Evolutionary conservation across 2,329 filamentous ascomycete species (phyloP), one percentile per base, ranked within the genome.

Genomic region (Knufia petricola): DNA sequence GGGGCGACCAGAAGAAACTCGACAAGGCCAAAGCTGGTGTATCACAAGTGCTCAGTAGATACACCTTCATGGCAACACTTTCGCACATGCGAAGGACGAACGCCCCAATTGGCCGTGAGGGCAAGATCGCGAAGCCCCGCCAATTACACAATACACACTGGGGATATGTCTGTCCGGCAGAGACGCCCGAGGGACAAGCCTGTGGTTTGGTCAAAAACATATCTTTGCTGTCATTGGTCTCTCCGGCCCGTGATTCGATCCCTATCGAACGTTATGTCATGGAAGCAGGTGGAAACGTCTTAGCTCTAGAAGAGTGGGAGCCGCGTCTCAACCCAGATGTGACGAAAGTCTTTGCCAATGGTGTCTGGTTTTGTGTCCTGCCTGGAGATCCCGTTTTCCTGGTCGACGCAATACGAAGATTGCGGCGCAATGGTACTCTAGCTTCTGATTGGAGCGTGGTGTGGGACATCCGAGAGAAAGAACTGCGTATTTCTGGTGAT

Each of bases 1-100:
- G 92, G 94, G 94, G 92, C 62, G 92, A 98, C 58, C 92, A 98
- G 72, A 98, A 96, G 77, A 98, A 96, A 73, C 89, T 92, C 17
- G 85, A 86, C 60, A 90, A 84, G 59, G 87, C 89, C 1, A 96
- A 94, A 55, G 92, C 92, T 40, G 94, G 92, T 75, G 92, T 98
- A 40, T 96, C 90, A 41, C 92, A 98, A 69, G 94, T 98, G 69
- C 71, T 98, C 61, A 98, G 95, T 72, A 81, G 92, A 64, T 98
- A 96, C 66, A 96, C 94, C 0, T 98, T 95, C 63, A 82, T 92
- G 13, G 98, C 94, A 34, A 96, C 90, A 0, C 70, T 98, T 37
- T 98, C 92, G 15, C 94, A 98, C 82, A 77, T 98, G 69, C 83
- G 94, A 60, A 83, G 92, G 62, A 98, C 94, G 46, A 98, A 98